Evolutionary conservation across 2,329 filamentous ascomycete genomes (phyloP), one percentile per base, ranked within the genome.

Genomic region (Aureobasidium sp.): DNA sequence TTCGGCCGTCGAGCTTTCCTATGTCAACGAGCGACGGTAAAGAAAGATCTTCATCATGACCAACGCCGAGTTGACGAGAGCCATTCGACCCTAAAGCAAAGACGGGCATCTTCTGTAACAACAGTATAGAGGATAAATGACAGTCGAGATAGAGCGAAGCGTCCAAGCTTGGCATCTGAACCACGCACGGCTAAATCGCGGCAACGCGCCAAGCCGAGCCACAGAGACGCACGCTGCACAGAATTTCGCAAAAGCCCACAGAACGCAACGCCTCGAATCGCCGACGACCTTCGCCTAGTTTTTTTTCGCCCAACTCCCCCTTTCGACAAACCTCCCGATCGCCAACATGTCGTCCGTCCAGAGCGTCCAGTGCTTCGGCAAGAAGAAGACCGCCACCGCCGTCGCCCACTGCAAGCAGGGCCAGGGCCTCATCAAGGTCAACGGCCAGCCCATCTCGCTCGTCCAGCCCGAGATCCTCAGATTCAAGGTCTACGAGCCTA

Each of bases 401-500:
- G 89, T 94, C 78, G 89, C 88, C 75, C 88, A 91, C 80, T 91
- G 87, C 86, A 90, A 91, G 84, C 84, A 82, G 72, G 85, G 85
- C 71, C 86, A 86, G 74, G 93, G 93, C 76, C 85, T 97, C 69
- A 83, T 98, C 79, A 95, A 94, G 83, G 93, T 96, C 78, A 98
- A 97, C 82, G 93, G 93, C 78, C 88, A 89, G 74, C 93, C 93
- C 70, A 85, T 98, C 69, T 80, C 80, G 70, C 88, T 97, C 69
- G 87, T 95, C 69, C 88, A 96, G 80, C 90, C 93, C 68, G 88
- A 95, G 79, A 85, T 95, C 76, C 83, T 98, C 70, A 87, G 93
- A 76, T 96, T 95, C 86, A 97, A 96, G 87, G 90, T 97, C 78
- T 98, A 98, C 85, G 93, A 98, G 80, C 93, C 93, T 68, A 79